Evolutionary conservation across 805 yeast genomes (phyloP), one percentile per base, ranked within the genome.

Genomic region (Lipomyces sp.): DNA sequence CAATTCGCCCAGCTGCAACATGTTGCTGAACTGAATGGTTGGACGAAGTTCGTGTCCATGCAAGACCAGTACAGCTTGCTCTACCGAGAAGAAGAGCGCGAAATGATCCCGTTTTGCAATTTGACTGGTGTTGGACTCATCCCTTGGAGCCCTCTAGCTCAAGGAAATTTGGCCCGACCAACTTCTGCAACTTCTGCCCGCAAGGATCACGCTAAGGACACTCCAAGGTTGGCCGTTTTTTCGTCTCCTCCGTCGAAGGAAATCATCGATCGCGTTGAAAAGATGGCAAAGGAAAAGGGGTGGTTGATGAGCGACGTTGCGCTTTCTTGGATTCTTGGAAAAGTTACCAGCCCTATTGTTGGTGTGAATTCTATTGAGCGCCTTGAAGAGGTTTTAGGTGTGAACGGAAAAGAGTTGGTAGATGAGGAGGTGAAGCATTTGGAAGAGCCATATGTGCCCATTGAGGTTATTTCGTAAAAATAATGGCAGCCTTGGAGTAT

Each of bases 41-140:
- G 82, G 82, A 69, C 71, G 53, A 80, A 79, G 61, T 82, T 82
- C 55, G 71, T 81, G 45, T 69, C 76, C 16, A 75, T 80, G 77
- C 86, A 82, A 64, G 76, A 75, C 55, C 74, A 67, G 61, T 78
- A 79, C 65, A 80, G 78, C 59, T 67, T 81, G 54, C 41, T 80
- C 3, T 70, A 77, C 57, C 70, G 86, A n/a, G 84, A 81, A 59
- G 85, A 81, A 49, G 86, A 82, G 63, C 66, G 80, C 19, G 86
- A 82, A 61, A 68, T 80, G 74, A 76, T 73, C 52, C 78, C 76
- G 23, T 82, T 68, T 63, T 78, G 83, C 54, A 66, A 75, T 22
- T 70, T 68, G 44, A 74, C 75, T 18, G 75, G 76, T 10, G 76
- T 82, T 36, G 83, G 82, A 1, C 48, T 80, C 19, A 72, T 79